Evolutionary conservation across 495 filamentous ascomycete genomes (phyloP).

Genomic region (Aspergillus nanangensis): DNA sequence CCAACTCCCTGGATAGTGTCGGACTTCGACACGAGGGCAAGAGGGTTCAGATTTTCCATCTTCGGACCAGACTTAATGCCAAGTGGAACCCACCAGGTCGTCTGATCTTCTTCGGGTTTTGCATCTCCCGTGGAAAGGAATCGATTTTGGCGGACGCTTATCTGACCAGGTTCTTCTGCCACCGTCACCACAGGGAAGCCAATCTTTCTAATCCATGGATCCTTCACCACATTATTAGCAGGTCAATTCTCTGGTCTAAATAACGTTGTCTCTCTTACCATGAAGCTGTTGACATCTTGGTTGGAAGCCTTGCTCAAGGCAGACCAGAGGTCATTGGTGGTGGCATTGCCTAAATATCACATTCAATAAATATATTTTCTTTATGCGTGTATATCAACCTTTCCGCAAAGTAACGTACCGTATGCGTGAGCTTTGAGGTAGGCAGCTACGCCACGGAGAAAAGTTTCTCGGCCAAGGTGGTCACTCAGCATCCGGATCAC

Average conservation of each 20-base stretch:
- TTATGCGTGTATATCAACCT: not conserved
- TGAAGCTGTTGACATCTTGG: conserved; percentile 79
- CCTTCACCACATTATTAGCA: conserved; percentile 35
- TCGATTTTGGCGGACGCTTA: conserved; percentile 76
- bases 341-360: conserved; percentile 66
- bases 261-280: conserved; percentile 46
- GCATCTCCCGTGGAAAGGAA: conserved; percentile 90
- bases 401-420: conserved; percentile 27
- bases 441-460: conserved; percentile 80
- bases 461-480: conserved; percentile 79
- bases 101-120: conserved; percentile 84
- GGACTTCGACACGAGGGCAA: conserved; percentile 69
- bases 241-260: not conserved
- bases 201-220: conserved; percentile 89
- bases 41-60: conserved; percentile 27
- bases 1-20: conserved; percentile 69
- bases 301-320: conserved; percentile 86
- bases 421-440: conserved; percentile 88
- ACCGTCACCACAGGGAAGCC: conserved; percentile 89
- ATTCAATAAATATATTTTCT: not conserved
- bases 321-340: conserved; percentile 86
- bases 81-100: conserved; percentile 94
- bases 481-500: conserved; percentile 91
- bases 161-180: conserved; percentile 74
- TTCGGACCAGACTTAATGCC: conserved; percentile 58